These are phyloP conservation scores for Aureobasidium mangrovei DNA, from an alignment of 2,329 filamentous ascomycete genomes.

Conservation along the genomic window DNA sequence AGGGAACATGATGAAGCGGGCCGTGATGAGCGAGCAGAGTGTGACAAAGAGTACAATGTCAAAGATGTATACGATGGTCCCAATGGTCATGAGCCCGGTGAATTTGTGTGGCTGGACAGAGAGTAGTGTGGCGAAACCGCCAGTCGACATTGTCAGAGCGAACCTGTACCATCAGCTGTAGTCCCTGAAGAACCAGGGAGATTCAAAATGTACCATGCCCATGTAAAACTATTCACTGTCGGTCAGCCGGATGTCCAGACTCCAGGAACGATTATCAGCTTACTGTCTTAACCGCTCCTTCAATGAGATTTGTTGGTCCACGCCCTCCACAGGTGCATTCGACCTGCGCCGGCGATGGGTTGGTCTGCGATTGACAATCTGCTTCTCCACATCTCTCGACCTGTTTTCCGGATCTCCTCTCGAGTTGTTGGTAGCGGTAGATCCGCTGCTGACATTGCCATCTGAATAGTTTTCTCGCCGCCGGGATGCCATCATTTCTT, in stretches of 20 bases:
- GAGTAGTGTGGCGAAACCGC: slow-evolving; percentile 38
- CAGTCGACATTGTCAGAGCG: slow-evolving; percentile 41
- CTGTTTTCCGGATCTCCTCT: background rate
- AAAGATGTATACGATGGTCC: slow-evolving; percentile 31
- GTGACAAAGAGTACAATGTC: slow-evolving; percentile 13
- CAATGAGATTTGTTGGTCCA: slow-evolving; percentile 7
- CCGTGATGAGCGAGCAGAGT: slow-evolving; percentile 9
- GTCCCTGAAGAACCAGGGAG: background rate
- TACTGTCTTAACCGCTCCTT: slow-evolving; percentile 16
- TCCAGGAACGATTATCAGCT: background rate
- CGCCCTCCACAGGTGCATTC: background rate
- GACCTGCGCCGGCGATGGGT: background rate
- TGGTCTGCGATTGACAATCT: background rate
- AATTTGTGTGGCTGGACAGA: slow-evolving; percentile 38
- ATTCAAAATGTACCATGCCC: slow-evolving; percentile 26
- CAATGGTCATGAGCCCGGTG: slow-evolving; percentile 42
- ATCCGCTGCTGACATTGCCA: background rate
- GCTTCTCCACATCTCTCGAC: slow-evolving; percentile 5
- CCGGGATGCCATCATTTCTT: background rate
- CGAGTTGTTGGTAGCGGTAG: background rate
- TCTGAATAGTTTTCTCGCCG: background rate
- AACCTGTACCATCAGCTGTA: slow-evolving; percentile 23
- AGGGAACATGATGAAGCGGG: slow-evolving; percentile 7
- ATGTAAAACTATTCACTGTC: slow-evolving; percentile 31
- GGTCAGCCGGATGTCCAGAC: slow-evolving; percentile 16